A percentile compares a stretch with the other conserved stretches of the same genome.
These are phyloP conservation scores for Saturnispora gosingensis DNA, from an alignment of 805 yeast species.

Conservation along the genomic window DNA sequence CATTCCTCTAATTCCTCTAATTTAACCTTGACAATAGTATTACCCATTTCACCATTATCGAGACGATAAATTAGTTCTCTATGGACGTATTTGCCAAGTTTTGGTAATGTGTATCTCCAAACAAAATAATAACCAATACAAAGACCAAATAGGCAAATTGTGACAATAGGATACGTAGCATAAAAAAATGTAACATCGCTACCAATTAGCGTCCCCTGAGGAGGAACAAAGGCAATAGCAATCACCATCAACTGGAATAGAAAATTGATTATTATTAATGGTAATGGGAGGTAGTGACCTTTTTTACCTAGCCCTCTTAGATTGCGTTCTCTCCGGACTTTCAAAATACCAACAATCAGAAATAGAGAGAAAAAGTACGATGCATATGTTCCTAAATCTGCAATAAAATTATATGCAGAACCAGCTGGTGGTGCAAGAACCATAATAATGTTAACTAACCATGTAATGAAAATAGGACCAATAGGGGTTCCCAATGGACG, in stretches of 20 bases:
- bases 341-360: constrained; percentile 54
- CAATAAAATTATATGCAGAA: constrained; percentile 74
- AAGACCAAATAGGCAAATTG: constrained; percentile 27
- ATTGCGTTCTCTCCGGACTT: constrained; percentile 30
- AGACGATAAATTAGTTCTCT: constrained; percentile 25
- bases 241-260: constrained; percentile 30
- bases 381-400: constrained; percentile 75
- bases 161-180: constrained; percentile 33
- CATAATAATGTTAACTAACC: constrained; percentile 64
- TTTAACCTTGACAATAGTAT: constrained; percentile 31
- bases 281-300: constrained; percentile 29
- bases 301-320: constrained; percentile 26
- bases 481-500: constrained; percentile 68
- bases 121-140: constrained; percentile 30
- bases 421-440: constrained; percentile 80
- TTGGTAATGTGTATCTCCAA: constrained; percentile 32
- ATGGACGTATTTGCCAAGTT: constrained; percentile 26
- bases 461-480: constrained; percentile 67
- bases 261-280: constrained; percentile 26
- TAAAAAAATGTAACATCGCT: constrained; percentile 35
- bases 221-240: constrained; percentile 36
- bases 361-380: constrained; percentile 63
- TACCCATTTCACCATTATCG: constrained; percentile 32
- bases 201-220: constrained; percentile 32
- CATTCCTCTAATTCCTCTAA: constrained; percentile 26